Base-by-base conservation (phyloP, 2,329 filamentous ascomycete species). In the Epicoccum nigrum region DNA sequence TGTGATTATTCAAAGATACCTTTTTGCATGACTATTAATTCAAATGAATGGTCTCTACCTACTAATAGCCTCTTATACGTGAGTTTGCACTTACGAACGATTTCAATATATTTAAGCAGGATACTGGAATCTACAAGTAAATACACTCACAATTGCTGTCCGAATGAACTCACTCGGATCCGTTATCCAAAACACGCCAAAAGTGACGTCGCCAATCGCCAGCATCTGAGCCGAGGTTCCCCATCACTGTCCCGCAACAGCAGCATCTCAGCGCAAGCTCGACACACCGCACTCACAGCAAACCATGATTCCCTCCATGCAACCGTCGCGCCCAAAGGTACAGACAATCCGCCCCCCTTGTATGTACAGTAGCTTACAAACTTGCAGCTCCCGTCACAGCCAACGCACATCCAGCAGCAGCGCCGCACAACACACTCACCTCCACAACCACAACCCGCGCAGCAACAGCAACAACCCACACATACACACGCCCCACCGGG, bases 281-380 rank as follows among this genome's bases (percentile, higher is more conserved):
- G 42, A 43, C 45, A 47, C 42, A 15, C 51, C 46, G 45, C 40
- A 52, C 45, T 16, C 50, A 28, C 37, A 47, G 11, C 28, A n/a
- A 16, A 54, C 46, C 7, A 76, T 76, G 75, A 49, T 77, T 20
- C 64, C 74, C 13, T 63, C 67, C 19, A 50, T 73, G 20, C 75
- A 77, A 62, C 72, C 74, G 4, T 66, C 67, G 21, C 66, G 75
- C 54, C 75, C 74, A 53, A 76, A 73, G 63, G 74, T 72, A 55
- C 1, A 50, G n/a, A n/a, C n/a, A n/a, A n/a, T n/a, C n/a, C n/a
- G n/a, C n/a, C n/a, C n/a, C n/a, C n/a, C n/a, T n/a, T n/a, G n/a
- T n/a, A n/a, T n/a, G n/a, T n/a, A n/a, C 7, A n/a, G 39, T 38
- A 37, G 50, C 59, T 65, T 28, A 66, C 30, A 33, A 7, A 7